Conservation (phyloP, 208 protist genomes). For the Phytomonas serpens region DNA sequence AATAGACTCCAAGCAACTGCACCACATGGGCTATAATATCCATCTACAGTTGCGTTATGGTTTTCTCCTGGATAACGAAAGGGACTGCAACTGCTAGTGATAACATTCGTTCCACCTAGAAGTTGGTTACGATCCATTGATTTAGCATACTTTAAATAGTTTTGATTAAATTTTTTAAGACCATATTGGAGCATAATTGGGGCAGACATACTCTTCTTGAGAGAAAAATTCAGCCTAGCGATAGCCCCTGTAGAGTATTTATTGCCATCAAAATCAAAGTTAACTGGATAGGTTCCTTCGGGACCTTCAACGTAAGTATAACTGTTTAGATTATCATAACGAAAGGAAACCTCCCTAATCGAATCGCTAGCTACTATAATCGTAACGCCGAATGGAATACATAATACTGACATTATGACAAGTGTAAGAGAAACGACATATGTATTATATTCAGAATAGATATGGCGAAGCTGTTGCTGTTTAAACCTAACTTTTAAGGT, state of each 20-base stretch:
- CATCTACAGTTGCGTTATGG: slow-evolving; percentile 14
- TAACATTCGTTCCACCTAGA: slow-evolving; percentile 17
- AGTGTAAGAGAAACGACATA: slow-evolving; percentile 87
- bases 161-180: slow-evolving; percentile 97
- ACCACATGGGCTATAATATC: slow-evolving; percentile 94
- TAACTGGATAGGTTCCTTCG: slow-evolving; percentile 20
- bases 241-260: slow-evolving; percentile 30
- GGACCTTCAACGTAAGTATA: slow-evolving; percentile 25
- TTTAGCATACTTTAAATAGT: slow-evolving; percentile 92
- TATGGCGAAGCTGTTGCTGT: slow-evolving; percentile 93
- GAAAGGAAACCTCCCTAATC: slow-evolving; percentile 39
- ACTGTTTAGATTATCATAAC: slow-evolving; percentile 74
- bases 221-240: slow-evolving; percentile 34
- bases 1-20: slow-evolving; percentile 95
- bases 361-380: slow-evolving; percentile 72
- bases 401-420: slow-evolving; percentile 88
- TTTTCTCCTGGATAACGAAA: slow-evolving; percentile 61
- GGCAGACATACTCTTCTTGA: slow-evolving; percentile 61
- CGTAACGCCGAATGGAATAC: slow-evolving; percentile 90
- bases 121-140: slow-evolving; percentile 61
- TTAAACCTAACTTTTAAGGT: not conserved
- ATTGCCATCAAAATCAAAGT: slow-evolving; percentile 36
- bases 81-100: slow-evolving; percentile 29
- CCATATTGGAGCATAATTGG: slow-evolving; percentile 96
- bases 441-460: slow-evolving; percentile 94